These are phyloP conservation scores for Aleurites moluccanus DNA, from an alignment of 441 rosid genomes.

Conservation along the genomic window DNA sequence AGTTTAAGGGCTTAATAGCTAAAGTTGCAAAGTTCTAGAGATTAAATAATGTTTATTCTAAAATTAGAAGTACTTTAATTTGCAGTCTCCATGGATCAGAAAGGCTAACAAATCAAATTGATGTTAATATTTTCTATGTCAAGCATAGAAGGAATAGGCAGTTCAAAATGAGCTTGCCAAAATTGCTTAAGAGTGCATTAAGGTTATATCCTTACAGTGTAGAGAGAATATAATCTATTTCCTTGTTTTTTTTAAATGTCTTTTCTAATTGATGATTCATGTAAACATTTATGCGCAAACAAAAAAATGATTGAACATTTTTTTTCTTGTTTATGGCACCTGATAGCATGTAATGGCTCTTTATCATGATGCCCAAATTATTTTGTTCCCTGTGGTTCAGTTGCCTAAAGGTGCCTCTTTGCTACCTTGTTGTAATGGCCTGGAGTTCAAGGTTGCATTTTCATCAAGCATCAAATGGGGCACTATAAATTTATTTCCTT, in stretches of 20 bases:
- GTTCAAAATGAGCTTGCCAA: no score
- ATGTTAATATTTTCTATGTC: no score
- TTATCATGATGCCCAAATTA: not conserved
- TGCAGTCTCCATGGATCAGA: not conserved
- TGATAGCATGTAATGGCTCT: not conserved
- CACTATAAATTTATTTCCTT: not conserved
- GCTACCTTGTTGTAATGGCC: not conserved
- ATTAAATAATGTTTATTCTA: not conserved
- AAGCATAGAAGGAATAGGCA: no score
- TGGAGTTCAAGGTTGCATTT: slow-evolving; percentile 10
- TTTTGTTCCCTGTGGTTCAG: slow-evolving; percentile 10
- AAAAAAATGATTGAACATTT: not conserved
- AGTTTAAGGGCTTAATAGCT: not conserved
- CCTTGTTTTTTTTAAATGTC: not conserved
- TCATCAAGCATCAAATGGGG: slow-evolving; percentile 11
- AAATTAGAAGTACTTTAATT: no score
- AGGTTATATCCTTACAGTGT: no score
- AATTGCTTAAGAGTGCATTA: no score
- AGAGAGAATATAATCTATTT: not conserved
- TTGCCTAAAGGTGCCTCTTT: slow-evolving; percentile 13
- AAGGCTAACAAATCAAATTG: not conserved
- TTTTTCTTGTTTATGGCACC: not conserved
- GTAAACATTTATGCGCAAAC: not conserved
- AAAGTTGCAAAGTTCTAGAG: not conserved
- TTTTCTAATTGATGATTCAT: not conserved